Conservation (phyloP, 148 eudicot genomes). For the Selenicereus undatus region DNA sequence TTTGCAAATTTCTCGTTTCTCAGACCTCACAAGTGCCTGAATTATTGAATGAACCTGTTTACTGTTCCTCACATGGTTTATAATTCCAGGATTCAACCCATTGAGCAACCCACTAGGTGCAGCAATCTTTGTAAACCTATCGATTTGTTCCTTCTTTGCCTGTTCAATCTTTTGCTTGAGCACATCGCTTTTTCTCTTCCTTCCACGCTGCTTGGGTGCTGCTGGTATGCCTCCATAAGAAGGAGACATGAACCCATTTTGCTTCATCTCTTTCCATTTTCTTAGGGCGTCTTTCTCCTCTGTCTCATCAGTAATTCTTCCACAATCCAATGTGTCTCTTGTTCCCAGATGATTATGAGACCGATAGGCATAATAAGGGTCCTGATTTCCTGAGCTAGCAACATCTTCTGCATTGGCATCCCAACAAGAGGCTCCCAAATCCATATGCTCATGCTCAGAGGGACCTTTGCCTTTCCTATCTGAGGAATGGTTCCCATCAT, state of each 20-base stretch:
- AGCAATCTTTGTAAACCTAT: slow-evolving; percentile 81
- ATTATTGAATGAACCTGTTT: slow-evolving; percentile 93
- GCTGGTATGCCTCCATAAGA: slow-evolving; percentile 50
- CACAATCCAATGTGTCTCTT: slow-evolving; percentile 60
- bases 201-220: slow-evolving; percentile 67
- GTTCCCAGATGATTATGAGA: slow-evolving; percentile 29
- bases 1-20: slow-evolving; percentile 43
- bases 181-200: slow-evolving; percentile 60
- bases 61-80: slow-evolving; percentile 90
- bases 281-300: slow-evolving; percentile 60
- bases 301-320: slow-evolving; percentile 42
- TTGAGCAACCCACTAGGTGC: slow-evolving; percentile 94
- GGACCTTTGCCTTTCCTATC: slow-evolving; percentile 25
- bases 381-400: slow-evolving; percentile 51
- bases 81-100: slow-evolving; percentile 90
- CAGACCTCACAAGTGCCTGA: slow-evolving; percentile 73
- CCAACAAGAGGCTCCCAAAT: slow-evolving; percentile 35
- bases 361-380: slow-evolving; percentile 36
- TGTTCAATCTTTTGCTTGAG: slow-evolving; percentile 80
- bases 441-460: slow-evolving; percentile 8
- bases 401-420: slow-evolving; percentile 65
- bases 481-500: slow-evolving; percentile 12
- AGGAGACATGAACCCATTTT: slow-evolving; percentile 76
- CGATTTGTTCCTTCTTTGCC: slow-evolving; percentile 82
- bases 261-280: slow-evolving; percentile 86